phyloP scores from a whole-genome alignment of 164 flowering plant species.

The Tetrastigma voinierianum region DNA sequence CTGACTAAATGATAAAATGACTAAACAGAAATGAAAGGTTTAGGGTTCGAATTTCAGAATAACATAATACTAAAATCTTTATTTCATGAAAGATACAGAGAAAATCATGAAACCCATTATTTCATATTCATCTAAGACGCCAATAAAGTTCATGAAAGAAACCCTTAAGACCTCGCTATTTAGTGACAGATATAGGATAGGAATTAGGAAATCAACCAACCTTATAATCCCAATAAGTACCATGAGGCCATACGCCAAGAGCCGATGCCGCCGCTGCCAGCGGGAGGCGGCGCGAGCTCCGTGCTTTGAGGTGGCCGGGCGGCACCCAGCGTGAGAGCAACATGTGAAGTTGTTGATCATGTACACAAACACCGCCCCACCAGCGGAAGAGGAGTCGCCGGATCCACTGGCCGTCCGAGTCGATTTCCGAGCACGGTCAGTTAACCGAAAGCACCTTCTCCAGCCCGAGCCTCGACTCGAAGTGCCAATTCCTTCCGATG shows the following conservation, averaged over 20 bases:
- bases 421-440: conserved; percentile 22
- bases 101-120: background rate
- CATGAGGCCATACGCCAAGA: conserved; percentile 55
- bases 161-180: background rate
- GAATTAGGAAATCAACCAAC: too few species aligned
- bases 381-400: conserved; percentile 45
- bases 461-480: conserved; percentile 18
- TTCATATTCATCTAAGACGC: too few species aligned
- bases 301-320: conserved; percentile 45
- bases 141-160: too few species aligned
- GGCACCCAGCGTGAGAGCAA: too few species aligned
- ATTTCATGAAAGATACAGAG: too few species aligned
- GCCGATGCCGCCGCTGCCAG: conserved; percentile 48
- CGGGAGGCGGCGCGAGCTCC: conserved; percentile 51
- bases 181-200: background rate
- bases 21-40: too few species aligned
- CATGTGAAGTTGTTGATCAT: conserved; percentile 42
- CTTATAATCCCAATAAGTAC: too few species aligned
- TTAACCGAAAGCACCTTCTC: conserved; percentile 33
- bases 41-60: too few species aligned
- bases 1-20: too few species aligned
- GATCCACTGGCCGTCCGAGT: conserved; percentile 29
- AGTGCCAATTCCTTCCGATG: background rate
- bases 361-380: conserved; percentile 41
- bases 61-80: too few species aligned